Base-by-base conservation (phyloP, 2,329 filamentous ascomycete species). In the Cordyceps javanica region DNA sequence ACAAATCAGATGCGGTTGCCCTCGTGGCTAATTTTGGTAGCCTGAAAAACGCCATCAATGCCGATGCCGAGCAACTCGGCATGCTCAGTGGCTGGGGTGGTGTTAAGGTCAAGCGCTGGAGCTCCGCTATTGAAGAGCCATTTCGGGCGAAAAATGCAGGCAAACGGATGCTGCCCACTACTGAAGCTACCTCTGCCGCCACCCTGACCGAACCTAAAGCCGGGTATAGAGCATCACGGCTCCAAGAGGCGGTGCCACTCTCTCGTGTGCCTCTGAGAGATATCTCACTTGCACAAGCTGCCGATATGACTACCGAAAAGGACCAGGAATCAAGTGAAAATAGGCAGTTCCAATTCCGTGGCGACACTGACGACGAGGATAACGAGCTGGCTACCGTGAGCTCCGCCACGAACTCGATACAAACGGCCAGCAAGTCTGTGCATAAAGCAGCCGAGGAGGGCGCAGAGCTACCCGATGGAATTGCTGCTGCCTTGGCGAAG, bases 1-100 rank as follows among this genome's bases (percentile, higher is more conserved):
- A 97, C 74, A 97, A 96, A 72, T 91, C 91, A 1, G 94, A 99
- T 73, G 91, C 94, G 0, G 85, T 97, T 10, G 89, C 90, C 28
- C 75, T 99, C 52, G 91, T 97, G 36, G 89, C 90, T 63, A 91
- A 91, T 52, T 99, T 97, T 75, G 94, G 94, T 25, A 96, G 90
- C 63, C 74, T 99, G 59, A 85, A 87, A 64, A 89, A 88, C 38
- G 93, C 93, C 0, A 79, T 97, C 59, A 97, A 97, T 70, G 93
- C 91, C 2, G 82, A 88, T 45, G 84, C 90, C 0, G 94, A 97
- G 69, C 89, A 96, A 71, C 81, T 99, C 36, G 84, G 86, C 14
- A 76, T 90, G 61, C 85, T 99, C n/a, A 82, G 87, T 30, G 94
- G 94, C 1, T 99, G 92, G 92, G 94, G 94, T 34, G 90, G 95